Evolutionary conservation across 208 protist species (phyloP).

Genomic region (Leishmania aethiopica): DNA sequence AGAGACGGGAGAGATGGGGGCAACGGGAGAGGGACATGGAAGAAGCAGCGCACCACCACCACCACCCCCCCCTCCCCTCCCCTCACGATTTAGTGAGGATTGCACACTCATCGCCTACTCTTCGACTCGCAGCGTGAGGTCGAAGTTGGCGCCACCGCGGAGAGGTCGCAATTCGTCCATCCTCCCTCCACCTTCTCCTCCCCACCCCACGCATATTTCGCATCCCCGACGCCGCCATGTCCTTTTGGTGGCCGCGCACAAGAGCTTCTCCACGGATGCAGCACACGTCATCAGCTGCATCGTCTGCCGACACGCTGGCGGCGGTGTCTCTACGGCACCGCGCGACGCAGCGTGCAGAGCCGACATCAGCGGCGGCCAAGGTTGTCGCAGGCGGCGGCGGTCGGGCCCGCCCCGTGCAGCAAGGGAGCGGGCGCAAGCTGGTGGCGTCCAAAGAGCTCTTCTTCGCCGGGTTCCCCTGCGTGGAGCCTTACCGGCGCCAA

Average conservation of each 20-base stretch:
- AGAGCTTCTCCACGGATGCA: not conserved
- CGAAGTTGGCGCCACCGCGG: not conserved
- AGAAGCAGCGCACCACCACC: not conserved
- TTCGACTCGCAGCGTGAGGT: not conserved
- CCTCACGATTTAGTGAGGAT: too few species aligned
- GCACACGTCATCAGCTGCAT: not conserved
- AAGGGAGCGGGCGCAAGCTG: not conserved
- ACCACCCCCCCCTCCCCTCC: too few species aligned
- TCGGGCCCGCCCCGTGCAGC: not conserved
- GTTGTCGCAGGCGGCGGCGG: not conserved
- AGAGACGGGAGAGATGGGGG: not conserved
- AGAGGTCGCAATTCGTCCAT: not conserved
- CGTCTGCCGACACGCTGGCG: not conserved
- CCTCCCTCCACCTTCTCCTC: not conserved
- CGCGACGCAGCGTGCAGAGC: not conserved
- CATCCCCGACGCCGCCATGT: too few species aligned
- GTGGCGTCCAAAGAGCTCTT: conserved; percentile 60
- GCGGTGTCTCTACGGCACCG: not conserved
- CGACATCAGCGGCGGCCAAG: not conserved
- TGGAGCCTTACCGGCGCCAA: not conserved
- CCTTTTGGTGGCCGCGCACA: not conserved
- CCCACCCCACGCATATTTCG: not conserved
- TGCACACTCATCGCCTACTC: not conserved
- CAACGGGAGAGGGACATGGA: not conserved
- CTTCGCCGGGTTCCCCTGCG: conserved; percentile 68